Base-by-base conservation (phyloP, 352 stramenopile genomes). In the Globisporangium middletonii region DNA sequence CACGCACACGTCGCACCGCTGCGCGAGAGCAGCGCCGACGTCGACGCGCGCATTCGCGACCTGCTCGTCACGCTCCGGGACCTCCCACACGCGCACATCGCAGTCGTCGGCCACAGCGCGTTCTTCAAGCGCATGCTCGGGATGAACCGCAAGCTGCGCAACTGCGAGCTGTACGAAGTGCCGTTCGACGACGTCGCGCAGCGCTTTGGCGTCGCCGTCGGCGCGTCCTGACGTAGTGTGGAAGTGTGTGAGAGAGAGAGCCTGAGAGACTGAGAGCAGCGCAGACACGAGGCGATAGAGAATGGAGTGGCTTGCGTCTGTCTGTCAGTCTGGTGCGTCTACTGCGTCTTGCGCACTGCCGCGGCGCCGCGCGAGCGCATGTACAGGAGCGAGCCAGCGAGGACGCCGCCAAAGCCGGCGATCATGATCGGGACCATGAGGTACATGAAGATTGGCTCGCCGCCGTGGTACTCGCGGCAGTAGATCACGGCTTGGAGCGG, bases 81-180 rank as follows among this genome's bases (percentile, higher is more conserved):
- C 26, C 62, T 88, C 28, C 81, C 81, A 13, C 69, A 92, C 55
- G 53, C 71, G 35, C 76, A 91, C 60, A 92, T 95, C 53, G 81
- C 77, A 23, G 64, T 95, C 48, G 80, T 95, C 28, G 81, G 85
- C 19, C 85, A 95, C 65, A 93, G 83, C 43, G 75, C 77, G 33
- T 95, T 81, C 63, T 93, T 95, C 68, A 95, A 92, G 59, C 76
- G 79, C 16, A 86, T 92, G 83, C 71, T 92, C 27, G 68, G 71
- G 19, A 91, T 92, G 78, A 78, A 60, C 47, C 74, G 79, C 6
- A 93, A 95, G 57, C 75, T 93, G 18, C 64, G 64, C 57, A 95
- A 95, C 62, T 95, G 85, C 55, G 83, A 95, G 45, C 65, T 95
- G n/a, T 64, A 69, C 8, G 69, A 78, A 38, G 79, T 73, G 15